Percentiles rank a stretch among this genome's conserved stretches.
These are phyloP conservation scores for Tranzscheliella williamsii DNA, from an alignment of 1,284 basidiomycete species.

Conservation along the genomic window DNA sequence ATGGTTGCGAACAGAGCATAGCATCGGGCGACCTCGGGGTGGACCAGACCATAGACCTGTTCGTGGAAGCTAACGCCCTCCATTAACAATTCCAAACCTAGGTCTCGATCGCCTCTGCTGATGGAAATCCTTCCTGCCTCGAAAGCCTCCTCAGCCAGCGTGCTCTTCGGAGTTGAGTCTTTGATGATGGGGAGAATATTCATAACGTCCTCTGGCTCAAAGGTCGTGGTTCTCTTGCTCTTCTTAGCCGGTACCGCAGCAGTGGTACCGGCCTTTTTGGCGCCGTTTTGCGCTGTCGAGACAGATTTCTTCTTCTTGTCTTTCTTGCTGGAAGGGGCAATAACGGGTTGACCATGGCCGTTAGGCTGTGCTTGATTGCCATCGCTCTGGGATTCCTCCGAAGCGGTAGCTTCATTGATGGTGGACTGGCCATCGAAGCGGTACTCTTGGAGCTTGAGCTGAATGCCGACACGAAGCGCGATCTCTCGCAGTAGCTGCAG, in stretches of 20 bases:
- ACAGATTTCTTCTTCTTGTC: constrained; percentile 33
- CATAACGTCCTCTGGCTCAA: constrained; percentile 66
- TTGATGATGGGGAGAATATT: constrained; percentile 66
- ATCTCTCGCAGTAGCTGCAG: constrained; percentile 66
- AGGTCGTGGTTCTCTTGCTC: constrained; percentile 60
- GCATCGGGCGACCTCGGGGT: constrained; percentile 66
- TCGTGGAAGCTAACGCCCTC: constrained; percentile 67
- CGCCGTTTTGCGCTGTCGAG: constrained; percentile 27
- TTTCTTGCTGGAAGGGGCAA: constrained; percentile 11
- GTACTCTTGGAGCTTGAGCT: constrained; percentile 66
- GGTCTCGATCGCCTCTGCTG: constrained; percentile 63
- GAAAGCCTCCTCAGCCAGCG: constrained; percentile 66
- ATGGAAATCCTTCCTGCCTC: constrained; percentile 65
- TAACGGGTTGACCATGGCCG: constrained; percentile 6
- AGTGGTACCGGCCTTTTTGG: constrained; percentile 18
- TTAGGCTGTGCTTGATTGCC: constrained; percentile 53
- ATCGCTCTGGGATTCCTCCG: constrained; percentile 51
- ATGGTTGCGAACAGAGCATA: constrained; percentile 65
- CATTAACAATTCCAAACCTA: constrained; percentile 66
- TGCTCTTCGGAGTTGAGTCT: constrained; percentile 64
- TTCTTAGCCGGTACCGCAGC: constrained; percentile 7
- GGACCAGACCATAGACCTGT: constrained; percentile 67
- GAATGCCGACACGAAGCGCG: constrained; percentile 65
- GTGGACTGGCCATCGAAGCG: constrained; percentile 57
- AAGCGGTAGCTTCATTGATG: constrained; percentile 4